Conservation (phyloP, 192 early-diverging fungal genomes). For the Dissophora ornata region DNA sequence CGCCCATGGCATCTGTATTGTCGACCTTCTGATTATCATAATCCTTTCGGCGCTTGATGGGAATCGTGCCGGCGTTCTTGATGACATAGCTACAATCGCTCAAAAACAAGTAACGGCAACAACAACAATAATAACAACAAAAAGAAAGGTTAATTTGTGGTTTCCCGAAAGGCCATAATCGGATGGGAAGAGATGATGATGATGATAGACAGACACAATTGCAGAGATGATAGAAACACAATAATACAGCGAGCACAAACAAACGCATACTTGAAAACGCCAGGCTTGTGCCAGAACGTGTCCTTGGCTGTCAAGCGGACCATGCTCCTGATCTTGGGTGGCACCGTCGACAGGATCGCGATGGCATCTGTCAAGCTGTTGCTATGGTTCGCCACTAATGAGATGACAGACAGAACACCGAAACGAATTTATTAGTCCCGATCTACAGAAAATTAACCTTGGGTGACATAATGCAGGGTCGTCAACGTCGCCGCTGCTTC, state of each 20-base stretch:
- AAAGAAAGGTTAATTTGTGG: too few relatives aligned
- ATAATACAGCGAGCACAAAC: background rate
- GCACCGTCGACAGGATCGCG: conserved; percentile 42
- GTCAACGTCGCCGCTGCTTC: background rate
- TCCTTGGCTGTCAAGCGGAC: conserved; percentile 57
- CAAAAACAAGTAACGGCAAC: too few relatives aligned
- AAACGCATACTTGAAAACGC: conserved; percentile 46
- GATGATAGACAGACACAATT: too few relatives aligned
- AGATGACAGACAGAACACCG: too few relatives aligned
- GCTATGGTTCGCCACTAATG: conserved; percentile 49
- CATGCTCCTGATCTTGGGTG: conserved; percentile 47
- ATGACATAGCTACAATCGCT: conserved; percentile 52
- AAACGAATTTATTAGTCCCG: background rate
- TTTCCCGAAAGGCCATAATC: too few relatives aligned
- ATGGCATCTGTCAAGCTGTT: conserved; percentile 57
- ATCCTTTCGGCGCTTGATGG: conserved; percentile 53
- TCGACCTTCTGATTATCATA: conserved; percentile 42
- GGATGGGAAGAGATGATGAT: too few relatives aligned
- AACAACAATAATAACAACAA: too few relatives aligned
- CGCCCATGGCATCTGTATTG: conserved; percentile 21
- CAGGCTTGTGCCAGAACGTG: conserved; percentile 54
- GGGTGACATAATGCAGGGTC: conserved; percentile 16
- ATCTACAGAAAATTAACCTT: background rate
- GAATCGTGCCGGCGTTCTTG: conserved; percentile 51
- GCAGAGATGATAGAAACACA: background rate